These are phyloP conservation scores for Dryadomyces sulphureus DNA, from an alignment of 2,329 filamentous ascomycete species.

Conservation along the genomic window DNA sequence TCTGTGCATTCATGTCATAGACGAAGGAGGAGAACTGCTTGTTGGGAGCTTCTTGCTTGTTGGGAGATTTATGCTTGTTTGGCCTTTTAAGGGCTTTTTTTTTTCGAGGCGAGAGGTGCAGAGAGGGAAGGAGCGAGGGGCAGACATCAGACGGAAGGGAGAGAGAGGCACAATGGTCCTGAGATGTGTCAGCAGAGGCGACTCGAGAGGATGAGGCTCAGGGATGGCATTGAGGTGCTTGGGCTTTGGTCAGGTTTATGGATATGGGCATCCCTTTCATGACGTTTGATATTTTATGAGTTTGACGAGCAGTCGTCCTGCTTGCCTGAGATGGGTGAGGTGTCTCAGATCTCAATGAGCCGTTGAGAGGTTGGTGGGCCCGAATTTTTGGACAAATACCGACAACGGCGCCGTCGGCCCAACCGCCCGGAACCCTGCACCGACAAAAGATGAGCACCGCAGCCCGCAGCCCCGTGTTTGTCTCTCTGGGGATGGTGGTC, in stretches of 20 bases:
- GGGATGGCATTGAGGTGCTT: too few relatives aligned
- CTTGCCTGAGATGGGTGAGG: too few relatives aligned
- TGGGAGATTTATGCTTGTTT: not conserved
- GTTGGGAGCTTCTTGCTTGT: not conserved
- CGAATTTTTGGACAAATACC: too few relatives aligned
- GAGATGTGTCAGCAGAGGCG: not conserved
- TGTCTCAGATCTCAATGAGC: too few relatives aligned
- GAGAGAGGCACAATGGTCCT: not conserved
- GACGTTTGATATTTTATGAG: too few relatives aligned
- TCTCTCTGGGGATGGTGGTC: slow-evolving; percentile 3
- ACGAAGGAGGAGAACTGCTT: not conserved
- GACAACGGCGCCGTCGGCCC: too few relatives aligned
- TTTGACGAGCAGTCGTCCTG: too few relatives aligned
- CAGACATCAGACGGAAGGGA: not conserved
- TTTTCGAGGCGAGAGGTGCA: not conserved
- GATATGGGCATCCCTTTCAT: too few relatives aligned
- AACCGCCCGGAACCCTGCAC: too few relatives aligned
- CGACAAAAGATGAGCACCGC: not conserved
- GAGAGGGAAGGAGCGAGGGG: not conserved
- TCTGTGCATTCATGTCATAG: not conserved
- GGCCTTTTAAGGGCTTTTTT: not conserved
- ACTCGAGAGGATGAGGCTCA: too few relatives aligned
- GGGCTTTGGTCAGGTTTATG: too few relatives aligned
- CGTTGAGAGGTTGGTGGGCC: too few relatives aligned
- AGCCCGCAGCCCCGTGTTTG: not conserved